phyloP scores from a whole-genome alignment of 257 asterid species.

The Solanum bulbocastanum region DNA sequence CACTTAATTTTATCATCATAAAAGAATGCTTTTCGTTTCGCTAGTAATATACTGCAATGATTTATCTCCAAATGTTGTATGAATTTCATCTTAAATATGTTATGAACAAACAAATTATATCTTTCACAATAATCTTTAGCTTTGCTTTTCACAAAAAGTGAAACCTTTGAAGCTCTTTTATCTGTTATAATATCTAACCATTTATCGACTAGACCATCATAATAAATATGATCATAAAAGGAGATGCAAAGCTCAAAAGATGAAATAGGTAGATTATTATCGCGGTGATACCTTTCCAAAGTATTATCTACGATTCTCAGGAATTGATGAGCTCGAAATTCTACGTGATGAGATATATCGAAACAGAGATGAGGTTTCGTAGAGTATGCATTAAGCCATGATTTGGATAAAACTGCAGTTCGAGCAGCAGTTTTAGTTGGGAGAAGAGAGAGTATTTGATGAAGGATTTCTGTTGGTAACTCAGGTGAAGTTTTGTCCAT shows the following conservation, averaged over 20 bases:
- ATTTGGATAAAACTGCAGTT: neutral
- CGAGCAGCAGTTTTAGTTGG: neutral
- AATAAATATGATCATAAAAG: neutral
- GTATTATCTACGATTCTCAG: neutral
- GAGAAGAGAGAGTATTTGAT: neutral
- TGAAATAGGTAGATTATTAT: neutral
- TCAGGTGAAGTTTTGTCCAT: neutral
- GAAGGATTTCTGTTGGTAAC: neutral
- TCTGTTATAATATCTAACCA: neutral
- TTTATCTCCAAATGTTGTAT: neutral
- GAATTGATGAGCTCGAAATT: neutral
- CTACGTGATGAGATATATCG: neutral
- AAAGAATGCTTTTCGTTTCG: neutral
- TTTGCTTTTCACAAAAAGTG: neutral
- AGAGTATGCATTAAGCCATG: neutral
- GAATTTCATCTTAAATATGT: neutral
- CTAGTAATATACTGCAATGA: neutral
- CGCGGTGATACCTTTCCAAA: neutral
- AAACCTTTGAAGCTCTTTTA: neutral
- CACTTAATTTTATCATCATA: neutral
- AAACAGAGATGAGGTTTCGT: neutral
- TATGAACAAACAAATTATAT: neutral
- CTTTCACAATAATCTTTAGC: neutral
- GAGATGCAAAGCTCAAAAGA: neutral
- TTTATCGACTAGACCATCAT: neutral